Base-by-base conservation (phyloP, 176 grass and related monocot species). In the Zoysia japonica region DNA sequence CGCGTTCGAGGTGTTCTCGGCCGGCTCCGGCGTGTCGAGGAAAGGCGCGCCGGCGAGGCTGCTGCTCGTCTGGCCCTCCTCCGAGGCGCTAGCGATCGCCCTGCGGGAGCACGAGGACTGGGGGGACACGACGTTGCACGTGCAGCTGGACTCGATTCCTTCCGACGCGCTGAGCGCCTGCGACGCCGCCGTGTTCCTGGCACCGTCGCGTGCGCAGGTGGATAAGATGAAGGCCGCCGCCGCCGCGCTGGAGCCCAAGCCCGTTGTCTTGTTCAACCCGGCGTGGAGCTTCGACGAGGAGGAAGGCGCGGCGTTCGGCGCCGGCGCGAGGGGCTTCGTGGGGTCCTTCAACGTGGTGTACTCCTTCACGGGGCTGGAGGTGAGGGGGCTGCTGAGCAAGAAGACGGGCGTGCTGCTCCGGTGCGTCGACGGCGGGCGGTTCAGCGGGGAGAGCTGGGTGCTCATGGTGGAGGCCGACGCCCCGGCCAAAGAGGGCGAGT, bases 331-430 rank as follows among this genome's bases (percentile, higher is more conserved):
- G 61, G 57, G 86, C 39, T 94, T 98, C 70, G 48, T 92, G 46
- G 49, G 19, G 1, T 98, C 95, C 35, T 98, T 98, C 71, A 57
- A 85, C 16, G 92, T 98, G 77, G 88, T 94, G 55, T 98, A 98
- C 64, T 94, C 95, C n/a, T 98, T 98, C 86, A 85, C 89, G 71
- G 92, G 95, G 66, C 85, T 94, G 82, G 95, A 98, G 81, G 92
- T 98, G 51, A 67, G 82, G 71, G 95, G 92, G 1, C 60, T 92
- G 39, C 75, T 98, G 70, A 94, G 83, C 80, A 97, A 77, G 76
- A 92, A 87, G 86, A 90, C 37, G 61, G 95, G 89, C 4, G 83
- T 92, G 68, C 87, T 97, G 45, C 65, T 97, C 68, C 89, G 85
- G 70, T 89, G 80, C 36, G 85, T 70, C 42, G 80, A 90, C 38